phyloP scores from a whole-genome alignment of 176 grass and related monocot genomes.

The Oryza longistaminata region DNA sequence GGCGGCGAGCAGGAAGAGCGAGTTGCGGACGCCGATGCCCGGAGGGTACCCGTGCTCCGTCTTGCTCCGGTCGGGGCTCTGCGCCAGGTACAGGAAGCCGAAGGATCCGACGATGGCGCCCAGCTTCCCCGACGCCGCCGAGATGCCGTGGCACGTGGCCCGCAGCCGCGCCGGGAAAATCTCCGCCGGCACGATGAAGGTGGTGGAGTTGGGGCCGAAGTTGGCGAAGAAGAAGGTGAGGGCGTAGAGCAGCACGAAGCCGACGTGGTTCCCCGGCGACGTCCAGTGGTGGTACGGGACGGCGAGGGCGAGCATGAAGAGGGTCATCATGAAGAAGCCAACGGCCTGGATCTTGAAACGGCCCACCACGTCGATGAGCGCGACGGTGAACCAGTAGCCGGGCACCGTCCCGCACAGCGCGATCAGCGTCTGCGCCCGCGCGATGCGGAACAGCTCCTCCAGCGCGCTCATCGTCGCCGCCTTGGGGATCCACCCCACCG shows the following conservation, averaged over 20 bases:
- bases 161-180: conserved; percentile 76
- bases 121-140: conserved; percentile 63
- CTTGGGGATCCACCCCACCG: conserved; percentile 71
- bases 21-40: conserved; percentile 67
- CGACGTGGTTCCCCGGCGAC: conserved; percentile 18
- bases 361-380: conserved; percentile 40
- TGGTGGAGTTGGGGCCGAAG: conserved; percentile 70
- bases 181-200: conserved; percentile 59
- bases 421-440: conserved; percentile 48
- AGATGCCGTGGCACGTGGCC: conserved; percentile 83
- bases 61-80: conserved; percentile 58
- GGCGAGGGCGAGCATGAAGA: conserved; percentile 38
- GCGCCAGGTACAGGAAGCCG: conserved; percentile 82
- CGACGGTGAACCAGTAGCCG: conserved; percentile 53
- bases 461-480: conserved; percentile 54
- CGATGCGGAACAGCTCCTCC: conserved; percentile 51
- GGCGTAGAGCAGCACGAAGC: conserved; percentile 39
- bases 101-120: conserved; percentile 73
- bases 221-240: conserved; percentile 91
- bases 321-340: conserved; percentile 52
- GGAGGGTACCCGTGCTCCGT: conserved; percentile 66
- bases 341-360: conserved; percentile 44
- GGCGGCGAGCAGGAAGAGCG: conserved; percentile 69
- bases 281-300: conserved; percentile 45
- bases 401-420: conserved; percentile 51